Conservation (phyloP, 1,284 basidiomycete species). For the Moesziomyces parantarcticus region DNA sequence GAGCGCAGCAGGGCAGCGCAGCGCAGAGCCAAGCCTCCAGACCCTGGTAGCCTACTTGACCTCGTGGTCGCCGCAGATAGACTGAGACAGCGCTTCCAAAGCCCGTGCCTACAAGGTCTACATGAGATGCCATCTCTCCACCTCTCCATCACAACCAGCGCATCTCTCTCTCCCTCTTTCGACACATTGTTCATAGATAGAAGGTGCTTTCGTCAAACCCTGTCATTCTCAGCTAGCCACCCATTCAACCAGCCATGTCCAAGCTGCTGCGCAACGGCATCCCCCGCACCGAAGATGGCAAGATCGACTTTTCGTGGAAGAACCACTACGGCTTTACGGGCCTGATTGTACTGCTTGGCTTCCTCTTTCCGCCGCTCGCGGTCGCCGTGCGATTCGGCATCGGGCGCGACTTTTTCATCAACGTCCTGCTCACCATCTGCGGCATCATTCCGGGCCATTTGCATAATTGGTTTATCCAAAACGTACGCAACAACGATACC, state of each 20-base stretch:
- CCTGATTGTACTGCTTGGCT: constrained; percentile 57
- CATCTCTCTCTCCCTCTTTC: too few relatives aligned
- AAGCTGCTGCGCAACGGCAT: constrained; percentile 44
- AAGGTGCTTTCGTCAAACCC: too few relatives aligned
- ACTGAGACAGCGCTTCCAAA: too few relatives aligned
- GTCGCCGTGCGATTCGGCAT: constrained; percentile 94
- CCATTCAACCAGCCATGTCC: constrained; percentile 15
- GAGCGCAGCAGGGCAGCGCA: too few relatives aligned
- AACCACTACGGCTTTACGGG: constrained; percentile 55
- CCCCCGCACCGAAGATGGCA: constrained; percentile 49
- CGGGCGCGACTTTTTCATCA: constrained; percentile 91
- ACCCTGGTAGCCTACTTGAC: too few relatives aligned
- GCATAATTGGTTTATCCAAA: constrained; percentile 53
- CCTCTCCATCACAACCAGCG: too few relatives aligned
- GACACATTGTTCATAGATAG: too few relatives aligned
- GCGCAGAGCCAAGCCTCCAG: too few relatives aligned
- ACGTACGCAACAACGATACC: constrained; percentile 59
- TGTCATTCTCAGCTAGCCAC: too few relatives aligned
- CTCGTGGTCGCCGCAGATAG: too few relatives aligned
- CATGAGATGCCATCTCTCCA: too few relatives aligned
- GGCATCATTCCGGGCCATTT: constrained; percentile 73
- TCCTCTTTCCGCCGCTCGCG: constrained; percentile 71
- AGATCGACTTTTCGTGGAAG: constrained; percentile 50
- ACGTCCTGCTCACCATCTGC: constrained; percentile 84
- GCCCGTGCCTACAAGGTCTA: too few relatives aligned